Evolutionary conservation across 345 rosid species (phyloP).

Genomic region (Garcia nutans): DNA sequence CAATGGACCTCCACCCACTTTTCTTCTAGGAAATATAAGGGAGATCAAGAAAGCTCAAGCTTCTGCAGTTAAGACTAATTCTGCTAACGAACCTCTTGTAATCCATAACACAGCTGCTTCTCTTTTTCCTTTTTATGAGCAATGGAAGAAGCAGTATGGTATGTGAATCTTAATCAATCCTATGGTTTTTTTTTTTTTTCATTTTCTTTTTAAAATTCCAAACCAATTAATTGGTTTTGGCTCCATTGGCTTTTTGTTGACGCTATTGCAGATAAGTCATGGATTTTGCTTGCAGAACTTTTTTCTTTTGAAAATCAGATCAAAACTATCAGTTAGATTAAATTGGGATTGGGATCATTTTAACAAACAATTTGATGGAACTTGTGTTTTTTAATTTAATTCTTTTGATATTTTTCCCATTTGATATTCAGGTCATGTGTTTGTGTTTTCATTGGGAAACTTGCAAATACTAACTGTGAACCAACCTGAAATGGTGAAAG

Average conservation of each 20-base stretch:
- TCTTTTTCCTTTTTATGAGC: conserved; percentile 36
- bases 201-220: no score
- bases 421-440: conserved; percentile 32
- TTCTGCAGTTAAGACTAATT: background rate
- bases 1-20: conserved; percentile 36
- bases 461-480: conserved; percentile 35
- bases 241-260: no score
- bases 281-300: background rate
- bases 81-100: conserved; percentile 1
- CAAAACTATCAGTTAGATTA: no score
- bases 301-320: no score
- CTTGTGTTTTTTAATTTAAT: no score
- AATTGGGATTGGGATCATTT: no score
- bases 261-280: background rate
- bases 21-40: conserved; percentile 43
- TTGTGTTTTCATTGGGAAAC: conserved; percentile 41
- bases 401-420: background rate
- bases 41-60: conserved; percentile 35
- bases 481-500: conserved; percentile 40
- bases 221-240: no score
- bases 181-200: no score
- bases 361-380: no score
- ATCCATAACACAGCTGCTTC: conserved; percentile 33
- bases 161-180: background rate
- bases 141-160: conserved; percentile 44